A percentile compares a stretch with the other conserved stretches of the same genome.
Conservation (phyloP, 768 basidiomycete species). For the Polyporus arcularius region DNA sequence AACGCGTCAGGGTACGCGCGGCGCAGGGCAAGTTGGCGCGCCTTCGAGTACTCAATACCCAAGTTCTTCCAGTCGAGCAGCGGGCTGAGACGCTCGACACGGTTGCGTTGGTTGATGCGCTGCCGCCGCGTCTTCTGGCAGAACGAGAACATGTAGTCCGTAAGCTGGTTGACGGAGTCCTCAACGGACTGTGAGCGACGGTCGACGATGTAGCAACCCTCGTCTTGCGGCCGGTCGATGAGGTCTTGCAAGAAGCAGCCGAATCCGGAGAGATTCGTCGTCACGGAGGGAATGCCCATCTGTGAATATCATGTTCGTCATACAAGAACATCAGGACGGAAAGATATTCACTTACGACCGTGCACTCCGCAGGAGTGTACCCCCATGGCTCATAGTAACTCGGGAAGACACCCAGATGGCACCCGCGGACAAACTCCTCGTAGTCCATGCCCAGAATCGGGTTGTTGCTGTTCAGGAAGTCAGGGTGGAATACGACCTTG, state of each 20-base stretch:
- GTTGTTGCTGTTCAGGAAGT: constrained; percentile 97
- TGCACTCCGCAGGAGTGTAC: constrained; percentile 97
- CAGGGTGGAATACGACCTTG: constrained; percentile 97
- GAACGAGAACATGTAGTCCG: constrained; percentile 75
- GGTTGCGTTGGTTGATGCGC: constrained; percentile 97
- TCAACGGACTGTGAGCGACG: constrained; percentile 87
- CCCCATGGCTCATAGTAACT: constrained; percentile 98
- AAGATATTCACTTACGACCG: constrained; percentile 62
- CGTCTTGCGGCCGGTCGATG: constrained; percentile 91
- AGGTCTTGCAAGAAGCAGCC: constrained; percentile 99
- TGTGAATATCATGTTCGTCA: constrained; percentile 26
- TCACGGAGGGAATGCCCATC: constrained; percentile 98
- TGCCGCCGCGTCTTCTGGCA: constrained; percentile 87
- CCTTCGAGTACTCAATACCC: constrained; percentile 96
- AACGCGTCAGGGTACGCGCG: constrained; percentile 96
- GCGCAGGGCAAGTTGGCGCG: constrained; percentile 86
- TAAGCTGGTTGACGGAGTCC: constrained; percentile 85
- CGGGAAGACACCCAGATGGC: constrained; percentile 98
- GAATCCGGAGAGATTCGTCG: constrained; percentile 97
- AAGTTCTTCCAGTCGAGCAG: constrained; percentile 98
- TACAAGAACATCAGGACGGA: not conserved
- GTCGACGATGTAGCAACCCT: constrained; percentile 97
- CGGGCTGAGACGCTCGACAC: constrained; percentile 92
- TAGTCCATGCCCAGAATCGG: constrained; percentile 97
- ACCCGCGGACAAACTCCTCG: constrained; percentile 98